Base-by-base conservation (phyloP, 228 moss, liverwort and hornwort genomes). In the Sphagnum fallax region DNA sequence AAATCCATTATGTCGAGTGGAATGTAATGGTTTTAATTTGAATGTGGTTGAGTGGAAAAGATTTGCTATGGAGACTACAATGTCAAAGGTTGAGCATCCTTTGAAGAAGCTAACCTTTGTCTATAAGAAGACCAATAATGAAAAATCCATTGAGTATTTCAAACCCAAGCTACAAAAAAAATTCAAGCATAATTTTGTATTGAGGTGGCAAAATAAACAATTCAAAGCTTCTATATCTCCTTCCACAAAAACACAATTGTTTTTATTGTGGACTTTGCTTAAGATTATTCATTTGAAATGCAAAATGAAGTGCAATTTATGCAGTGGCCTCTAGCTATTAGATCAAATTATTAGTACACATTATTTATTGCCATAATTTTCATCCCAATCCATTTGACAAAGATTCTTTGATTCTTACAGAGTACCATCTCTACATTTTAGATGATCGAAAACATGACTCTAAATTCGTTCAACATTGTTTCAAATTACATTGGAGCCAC, bases 241-340 rank as follows among this genome's bases (percentile, higher is more conserved):
- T 32, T 32, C 32, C 32, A 2, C 32, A 32, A 32, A 18, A 60
- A 71, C 0, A 62, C 6, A 4, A 49, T 75, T 6, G 51, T 71
- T 4, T 76, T 52, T 12, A 1, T 48, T 5, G 53, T 70, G 2
- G 60, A 76, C 48, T 70, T 70, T 62, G 50, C 47, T 2, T 8
- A 71, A n/a, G 70, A 65, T 1, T 75, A 75, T 5, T 48, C 53
- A 6, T 75, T 51, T 65, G 50, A 69, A 11, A 7, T 48, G 3
- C 75, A 69, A 6, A 67, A 64, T 57, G 50, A 69, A 50, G 50
- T 70, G 0, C 64, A 69, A 5, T 7, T 3, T 6, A 16, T 16
- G 6, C 69, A 64, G 9, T 75, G 63, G 75, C 64, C 69, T 49
- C 2, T 32, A 63, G 4, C 32, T 48, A 52, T 6, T 16, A 78